phyloP scores from a whole-genome alignment of 2,329 filamentous ascomycete species.

The Diplodia sapinea region DNA sequence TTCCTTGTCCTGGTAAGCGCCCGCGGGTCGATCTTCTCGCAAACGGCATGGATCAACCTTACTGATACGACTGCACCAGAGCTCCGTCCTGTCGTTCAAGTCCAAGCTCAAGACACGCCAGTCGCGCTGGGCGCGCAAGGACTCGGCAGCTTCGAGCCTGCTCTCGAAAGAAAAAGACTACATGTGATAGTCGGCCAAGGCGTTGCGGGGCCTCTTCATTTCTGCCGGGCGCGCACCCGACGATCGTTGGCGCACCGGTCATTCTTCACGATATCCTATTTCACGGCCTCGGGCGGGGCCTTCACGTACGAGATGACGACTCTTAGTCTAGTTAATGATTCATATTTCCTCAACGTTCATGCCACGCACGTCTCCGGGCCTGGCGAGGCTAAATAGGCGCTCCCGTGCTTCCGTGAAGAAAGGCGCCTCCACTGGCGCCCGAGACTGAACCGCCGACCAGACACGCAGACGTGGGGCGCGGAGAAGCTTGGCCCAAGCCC shows the following conservation, averaged over 20 bases:
- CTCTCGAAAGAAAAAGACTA: conserved; percentile 12
- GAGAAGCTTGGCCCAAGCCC: conserved; percentile 4
- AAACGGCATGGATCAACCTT: conserved; percentile 10
- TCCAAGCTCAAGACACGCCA: conserved; percentile 15
- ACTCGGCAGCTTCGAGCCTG: background rate
- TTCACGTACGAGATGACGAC: conserved; percentile 19
- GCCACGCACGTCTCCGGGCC: background rate
- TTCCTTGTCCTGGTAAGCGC: conserved; percentile 20
- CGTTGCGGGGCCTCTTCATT: background rate
- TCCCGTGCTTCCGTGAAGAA: conserved; percentile 10
- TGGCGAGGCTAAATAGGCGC: conserved; percentile 1
- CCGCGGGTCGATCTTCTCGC: background rate
- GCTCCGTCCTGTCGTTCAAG: conserved; percentile 19
- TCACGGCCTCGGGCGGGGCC: conserved; percentile 18
- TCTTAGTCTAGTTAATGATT: background rate
- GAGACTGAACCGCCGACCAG: background rate
- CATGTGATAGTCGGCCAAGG: background rate
- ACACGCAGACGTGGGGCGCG: conserved; percentile 1
- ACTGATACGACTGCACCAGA: conserved; percentile 4
- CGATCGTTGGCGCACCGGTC: background rate
- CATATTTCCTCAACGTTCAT: background rate
- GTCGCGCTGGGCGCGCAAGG: conserved; percentile 17
- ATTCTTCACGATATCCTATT: conserved; percentile 15
- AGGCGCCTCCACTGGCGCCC: background rate
- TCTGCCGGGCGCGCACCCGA: conserved; percentile 14